These are phyloP conservation scores for Trypanosoma vivax DNA, from an alignment of 208 protist genomes.

Conservation along the genomic window DNA sequence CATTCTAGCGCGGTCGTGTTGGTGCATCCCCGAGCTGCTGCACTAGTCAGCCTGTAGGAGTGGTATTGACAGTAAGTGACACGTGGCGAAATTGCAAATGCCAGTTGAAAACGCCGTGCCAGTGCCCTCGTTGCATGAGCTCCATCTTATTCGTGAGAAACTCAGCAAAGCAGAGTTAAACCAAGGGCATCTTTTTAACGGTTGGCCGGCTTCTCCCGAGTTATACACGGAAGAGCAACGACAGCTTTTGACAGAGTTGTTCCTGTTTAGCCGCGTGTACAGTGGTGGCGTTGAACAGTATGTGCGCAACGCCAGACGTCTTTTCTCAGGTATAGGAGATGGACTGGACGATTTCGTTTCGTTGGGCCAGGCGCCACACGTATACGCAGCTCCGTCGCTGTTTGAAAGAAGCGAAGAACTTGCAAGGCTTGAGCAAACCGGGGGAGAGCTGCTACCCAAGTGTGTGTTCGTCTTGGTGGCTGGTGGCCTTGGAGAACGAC, in stretches of 20 bases:
- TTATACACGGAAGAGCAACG: constrained; percentile 39
- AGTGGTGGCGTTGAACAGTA: constrained; percentile 76
- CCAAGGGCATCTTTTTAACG: constrained; percentile 63
- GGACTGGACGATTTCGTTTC: constrained; percentile 25
- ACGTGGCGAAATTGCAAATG: background rate
- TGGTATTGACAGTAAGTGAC: background rate
- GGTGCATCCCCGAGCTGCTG: too few species aligned
- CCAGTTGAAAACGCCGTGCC: background rate
- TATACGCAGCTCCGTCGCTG: constrained; percentile 56
- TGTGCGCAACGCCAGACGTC: constrained; percentile 59
- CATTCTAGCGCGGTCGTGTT: too few species aligned
- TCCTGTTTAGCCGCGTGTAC: constrained; percentile 49
- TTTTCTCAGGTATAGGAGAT: constrained; percentile 37
- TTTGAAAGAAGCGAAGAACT: constrained; percentile 33
- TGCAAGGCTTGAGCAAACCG: constrained; percentile 34
- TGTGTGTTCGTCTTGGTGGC: constrained; percentile 89
- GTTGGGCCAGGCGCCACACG: constrained; percentile 52
- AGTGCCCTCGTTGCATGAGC: constrained; percentile 12
- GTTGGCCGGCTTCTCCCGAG: constrained; percentile 33
- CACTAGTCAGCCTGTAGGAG: too few species aligned
- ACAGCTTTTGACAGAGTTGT: constrained; percentile 41
- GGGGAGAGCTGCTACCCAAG: constrained; percentile 28
- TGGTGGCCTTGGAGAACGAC: constrained; percentile 89
- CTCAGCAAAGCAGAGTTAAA: constrained; percentile 36
- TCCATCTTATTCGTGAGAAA: constrained; percentile 45